Base-by-base conservation (phyloP, 768 basidiomycete species). In the Lanmaoa pseudosensibilis region DNA sequence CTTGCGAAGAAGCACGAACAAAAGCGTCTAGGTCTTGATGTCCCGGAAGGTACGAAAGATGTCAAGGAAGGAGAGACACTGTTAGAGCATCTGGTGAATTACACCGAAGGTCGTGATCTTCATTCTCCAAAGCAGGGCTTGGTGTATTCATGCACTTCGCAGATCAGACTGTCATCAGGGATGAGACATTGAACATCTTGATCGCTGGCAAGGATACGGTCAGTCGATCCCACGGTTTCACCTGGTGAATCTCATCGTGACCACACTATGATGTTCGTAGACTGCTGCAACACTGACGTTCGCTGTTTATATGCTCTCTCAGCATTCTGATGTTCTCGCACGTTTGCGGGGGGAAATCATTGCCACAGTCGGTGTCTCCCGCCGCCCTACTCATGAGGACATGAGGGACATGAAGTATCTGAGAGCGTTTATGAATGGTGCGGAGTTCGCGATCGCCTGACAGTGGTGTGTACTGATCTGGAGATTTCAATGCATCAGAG, bases 381-480 rank as follows among this genome's bases (percentile, higher is more conserved):
- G 75, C 1, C 73, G 77, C 11, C 86, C 84, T 4, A 78, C 78
- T 2, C 79, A 78, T 50, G 80, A 83, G 43, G 81, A 84, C 58
- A 78, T 87, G 60, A 74, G 74, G 30, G 81, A 82, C 5, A 83
- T 87, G 82, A 85, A 82, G 65, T 87, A 80, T 58, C 67, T 87
- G 15, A 74, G 83, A 25, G 86, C 86, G 1, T 82, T 87, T 23
- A 79, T 87, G 46, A 86, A 87, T 58, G 85, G 85, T 84, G 21
- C 13, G 72, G 46, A 4, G 43, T 9, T 38, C 43, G 10, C 21
- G 32, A 40, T 30, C 16, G 15, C 41, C 27, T 18, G 16, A n/a
- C 36, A 3, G 12, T 10, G 4, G 30, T 32, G 9, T 44, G 11
- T 13, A 45, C 51, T 50, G 10, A 69, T 53, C 30, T 30, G 4